Percentiles rank a stretch among this genome's conserved stretches.
Conservation (phyloP, 2,329 filamentous ascomycete genomes). For the Arthrobotrys entomopaga region DNA sequence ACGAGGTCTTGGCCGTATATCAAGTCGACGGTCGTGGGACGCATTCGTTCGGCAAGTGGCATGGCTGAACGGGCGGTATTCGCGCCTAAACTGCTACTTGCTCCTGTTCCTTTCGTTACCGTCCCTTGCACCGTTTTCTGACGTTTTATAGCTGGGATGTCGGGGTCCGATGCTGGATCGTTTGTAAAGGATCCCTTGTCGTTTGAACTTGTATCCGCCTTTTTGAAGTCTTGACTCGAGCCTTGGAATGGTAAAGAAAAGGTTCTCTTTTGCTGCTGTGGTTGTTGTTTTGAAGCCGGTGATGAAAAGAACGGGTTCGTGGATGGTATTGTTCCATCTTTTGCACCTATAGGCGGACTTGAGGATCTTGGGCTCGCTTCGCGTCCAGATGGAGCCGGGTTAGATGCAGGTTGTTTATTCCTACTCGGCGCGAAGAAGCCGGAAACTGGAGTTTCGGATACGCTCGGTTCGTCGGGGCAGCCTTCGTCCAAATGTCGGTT, state of each 20-base stretch:
- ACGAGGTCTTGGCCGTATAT: slow-evolving; percentile 93
- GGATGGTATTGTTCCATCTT: slow-evolving; percentile 8
- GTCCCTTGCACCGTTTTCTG: slow-evolving; percentile 57
- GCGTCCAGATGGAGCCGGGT: slow-evolving; percentile 1
- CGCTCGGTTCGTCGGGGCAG: slow-evolving; percentile 65
- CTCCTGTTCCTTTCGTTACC: slow-evolving; percentile 61
- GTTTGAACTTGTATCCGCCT: slow-evolving; percentile 3
- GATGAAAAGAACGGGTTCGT: slow-evolving; percentile 16
- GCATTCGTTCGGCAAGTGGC: slow-evolving; percentile 92
- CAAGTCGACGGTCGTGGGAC: slow-evolving; percentile 82
- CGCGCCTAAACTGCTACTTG: slow-evolving; percentile 73
- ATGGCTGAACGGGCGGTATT: slow-evolving; percentile 68
- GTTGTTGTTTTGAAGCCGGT: slow-evolving; percentile 22
- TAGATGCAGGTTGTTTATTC: slow-evolving; percentile 19
- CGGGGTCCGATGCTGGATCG: slow-evolving; percentile 53
- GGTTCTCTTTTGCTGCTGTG: slow-evolving; percentile 35
- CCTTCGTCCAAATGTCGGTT: slow-evolving; percentile 90
- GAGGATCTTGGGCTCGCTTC: slow-evolving; percentile 14
- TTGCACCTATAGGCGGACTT: slow-evolving; percentile 11
- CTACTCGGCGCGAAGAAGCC: slow-evolving; percentile 27
- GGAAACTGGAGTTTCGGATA: slow-evolving; percentile 14
- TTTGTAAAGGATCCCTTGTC: slow-evolving; percentile 12
- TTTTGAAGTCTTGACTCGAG: slow-evolving; percentile 22
- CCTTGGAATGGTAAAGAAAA: slow-evolving; percentile 34
- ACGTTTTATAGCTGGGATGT: slow-evolving; percentile 44